Conservation (phyloP, 306 rosid species). For the Chamaecrista fasciculata region DNA sequence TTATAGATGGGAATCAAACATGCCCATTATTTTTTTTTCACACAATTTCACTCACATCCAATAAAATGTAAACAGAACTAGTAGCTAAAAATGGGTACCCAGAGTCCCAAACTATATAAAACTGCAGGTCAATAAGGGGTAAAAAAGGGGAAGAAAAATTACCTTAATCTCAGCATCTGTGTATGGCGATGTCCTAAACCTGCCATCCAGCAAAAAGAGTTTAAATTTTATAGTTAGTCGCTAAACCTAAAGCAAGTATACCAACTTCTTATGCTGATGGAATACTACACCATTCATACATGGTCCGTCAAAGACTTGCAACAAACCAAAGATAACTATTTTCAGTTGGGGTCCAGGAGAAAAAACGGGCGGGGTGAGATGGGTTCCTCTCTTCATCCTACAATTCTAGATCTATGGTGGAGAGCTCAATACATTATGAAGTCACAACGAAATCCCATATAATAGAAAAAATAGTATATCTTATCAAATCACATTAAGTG, state of each 20-base stretch:
- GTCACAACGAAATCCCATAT: too few relatives aligned
- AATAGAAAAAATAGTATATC: background rate
- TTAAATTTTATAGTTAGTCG: constrained; percentile 9
- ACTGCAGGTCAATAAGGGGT: background rate
- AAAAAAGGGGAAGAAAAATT: constrained; percentile 9
- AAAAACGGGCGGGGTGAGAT: too few relatives aligned
- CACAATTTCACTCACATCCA: background rate
- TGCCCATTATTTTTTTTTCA: too few relatives aligned
- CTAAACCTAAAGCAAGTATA: constrained; percentile 21
- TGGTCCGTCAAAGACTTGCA: background rate
- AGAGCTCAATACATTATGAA: too few relatives aligned
- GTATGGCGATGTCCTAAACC: constrained; percentile 75
- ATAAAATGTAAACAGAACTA: background rate
- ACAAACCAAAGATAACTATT: background rate
- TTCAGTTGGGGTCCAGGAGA: background rate
- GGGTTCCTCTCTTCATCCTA: constrained; percentile 16
- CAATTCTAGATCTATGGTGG: background rate
- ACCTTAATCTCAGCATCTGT: constrained; percentile 92
- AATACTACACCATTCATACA: constrained; percentile 15
- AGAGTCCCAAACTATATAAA: constrained; percentile 21
- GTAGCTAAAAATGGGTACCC: constrained; percentile 13
- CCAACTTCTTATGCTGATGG: constrained; percentile 17
- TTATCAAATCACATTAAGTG: background rate
- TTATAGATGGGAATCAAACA: too few relatives aligned
- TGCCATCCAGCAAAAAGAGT: constrained; percentile 39